Conservation (phyloP, 78 protist species). For the Dictyostelium firmibasis region DNA sequence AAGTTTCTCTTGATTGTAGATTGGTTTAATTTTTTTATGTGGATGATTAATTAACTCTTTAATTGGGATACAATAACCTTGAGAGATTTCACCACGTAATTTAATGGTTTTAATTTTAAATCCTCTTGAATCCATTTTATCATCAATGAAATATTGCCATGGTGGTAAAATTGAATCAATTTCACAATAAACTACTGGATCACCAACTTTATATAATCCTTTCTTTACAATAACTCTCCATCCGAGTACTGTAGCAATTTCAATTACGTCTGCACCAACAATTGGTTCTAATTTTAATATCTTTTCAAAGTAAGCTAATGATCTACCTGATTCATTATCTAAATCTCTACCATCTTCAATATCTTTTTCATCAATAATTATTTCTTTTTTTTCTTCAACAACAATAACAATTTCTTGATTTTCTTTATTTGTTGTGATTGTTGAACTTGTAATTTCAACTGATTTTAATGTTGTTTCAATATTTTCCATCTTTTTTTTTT, state of each 20-base stretch:
- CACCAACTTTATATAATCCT: slow-evolving; percentile 64
- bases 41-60: slow-evolving; percentile 52
- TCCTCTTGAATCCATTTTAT: slow-evolving; percentile 51
- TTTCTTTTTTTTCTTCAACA: not conserved
- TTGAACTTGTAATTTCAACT: not conserved
- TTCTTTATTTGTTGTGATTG: not conserved
- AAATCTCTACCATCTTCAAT: not conserved
- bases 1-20: not conserved
- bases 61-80: slow-evolving; percentile 78
- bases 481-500: too few species aligned
- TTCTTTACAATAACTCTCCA: slow-evolving; percentile 81
- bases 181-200: slow-evolving; percentile 68
- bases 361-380: not conserved
- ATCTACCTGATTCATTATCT: slow-evolving; percentile 45
- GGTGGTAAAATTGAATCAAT: slow-evolving; percentile 80
- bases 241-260: slow-evolving; percentile 75
- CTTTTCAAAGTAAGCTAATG: slow-evolving; percentile 66
- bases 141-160: slow-evolving; percentile 66
- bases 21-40: not conserved
- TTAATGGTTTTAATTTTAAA: slow-evolving; percentile 75
- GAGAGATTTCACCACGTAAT: slow-evolving; percentile 65
- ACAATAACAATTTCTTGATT: not conserved
- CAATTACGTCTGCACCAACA: slow-evolving; percentile 78
- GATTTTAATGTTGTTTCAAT: too few species aligned
- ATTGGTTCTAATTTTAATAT: slow-evolving; percentile 58